These are phyloP conservation scores for Herpetomonas samuelpessoai DNA, from an alignment of 208 protist species.

Conservation along the genomic window DNA sequence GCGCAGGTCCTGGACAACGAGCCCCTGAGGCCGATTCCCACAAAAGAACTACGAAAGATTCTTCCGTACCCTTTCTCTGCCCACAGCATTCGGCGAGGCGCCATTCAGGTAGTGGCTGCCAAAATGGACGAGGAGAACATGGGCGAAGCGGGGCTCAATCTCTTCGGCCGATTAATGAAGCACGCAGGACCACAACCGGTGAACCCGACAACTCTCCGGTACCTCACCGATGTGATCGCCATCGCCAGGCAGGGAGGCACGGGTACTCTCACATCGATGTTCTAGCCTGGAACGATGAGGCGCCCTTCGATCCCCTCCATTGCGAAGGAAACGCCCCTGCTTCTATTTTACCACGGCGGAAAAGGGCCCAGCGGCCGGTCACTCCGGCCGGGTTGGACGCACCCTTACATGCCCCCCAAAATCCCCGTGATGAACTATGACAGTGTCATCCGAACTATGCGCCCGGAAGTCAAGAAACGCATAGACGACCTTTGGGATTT, in stretches of 20 bases:
- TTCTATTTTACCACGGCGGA: constrained; percentile 10
- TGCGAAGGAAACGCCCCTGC: too few species aligned
- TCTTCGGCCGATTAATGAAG: constrained; percentile 24
- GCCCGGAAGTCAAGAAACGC: neutral
- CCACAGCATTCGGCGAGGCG: constrained; percentile 23
- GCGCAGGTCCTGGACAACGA: neutral
- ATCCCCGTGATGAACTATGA: neutral
- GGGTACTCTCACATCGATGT: constrained; percentile 10
- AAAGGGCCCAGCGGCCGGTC: constrained; percentile 7
- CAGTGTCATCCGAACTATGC: neutral
- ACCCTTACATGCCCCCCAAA: constrained; percentile 4
- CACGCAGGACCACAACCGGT: constrained; percentile 9
- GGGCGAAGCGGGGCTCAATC: too few species aligned
- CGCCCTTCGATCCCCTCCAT: too few species aligned
- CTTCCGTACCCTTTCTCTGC: constrained; percentile 12
- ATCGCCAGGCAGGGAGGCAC: too few species aligned
- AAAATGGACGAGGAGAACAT: neutral
- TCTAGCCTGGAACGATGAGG: constrained; percentile 12
- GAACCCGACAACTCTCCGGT: constrained; percentile 19
- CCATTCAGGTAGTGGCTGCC: neutral
- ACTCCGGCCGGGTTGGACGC: neutral
- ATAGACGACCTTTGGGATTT: neutral
- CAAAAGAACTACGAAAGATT: constrained; percentile 4
- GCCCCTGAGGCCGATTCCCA: constrained; percentile 15
- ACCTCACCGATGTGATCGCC: too few species aligned